Evolutionary conservation across 2,329 filamentous ascomycete species (phyloP), one percentile per base, ranked within the genome.

Genomic region (Thermochaetoides dissita): DNA sequence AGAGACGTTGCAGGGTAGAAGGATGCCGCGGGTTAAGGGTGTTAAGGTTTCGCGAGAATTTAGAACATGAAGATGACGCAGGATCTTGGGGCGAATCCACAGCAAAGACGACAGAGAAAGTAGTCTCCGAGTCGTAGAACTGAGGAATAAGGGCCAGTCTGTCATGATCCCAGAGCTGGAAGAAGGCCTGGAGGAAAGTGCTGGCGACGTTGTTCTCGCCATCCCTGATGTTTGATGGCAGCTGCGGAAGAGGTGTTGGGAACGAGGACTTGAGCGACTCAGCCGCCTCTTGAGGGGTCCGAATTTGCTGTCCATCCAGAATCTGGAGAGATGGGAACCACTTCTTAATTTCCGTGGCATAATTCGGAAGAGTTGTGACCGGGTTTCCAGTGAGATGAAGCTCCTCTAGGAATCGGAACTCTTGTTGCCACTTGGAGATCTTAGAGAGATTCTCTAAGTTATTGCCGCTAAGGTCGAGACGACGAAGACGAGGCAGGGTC

Each of bases 401-500:
- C 40, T 88, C 88, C 56, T 94, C 79, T 8, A 96, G 71, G 43
- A 77, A 67, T 40, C 71, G 76, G 55, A 96, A 88, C 42, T 83
- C 85, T 55, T 78, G 75, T 46, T 80, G 80, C 87, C 87, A 95
- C 30, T 69, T 72, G 40, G 78, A 72, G 37, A 98, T 61, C 8
- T 74, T 72, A 43, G 77, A 74, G 39, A 86, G 61, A 40, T 74
- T 76, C 45, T 71, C 68, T 53, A 98, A 76, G 34, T 79, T 74
- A 62, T 96, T 96, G 56, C 80, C 76, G 42, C 85, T 91, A 28
- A 96, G 72, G 51, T 95, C 89, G 9, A 98, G 75, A 51, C 94
- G 88, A 57, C 85, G 80, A 46, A 96, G 68, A 47, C 88, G 81
- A 0, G 88, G 86, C 42, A 96, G 84, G 0, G 84, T 86, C 40